Conservation (phyloP, 208 protist species). For the Borovskyia barvae region DNA sequence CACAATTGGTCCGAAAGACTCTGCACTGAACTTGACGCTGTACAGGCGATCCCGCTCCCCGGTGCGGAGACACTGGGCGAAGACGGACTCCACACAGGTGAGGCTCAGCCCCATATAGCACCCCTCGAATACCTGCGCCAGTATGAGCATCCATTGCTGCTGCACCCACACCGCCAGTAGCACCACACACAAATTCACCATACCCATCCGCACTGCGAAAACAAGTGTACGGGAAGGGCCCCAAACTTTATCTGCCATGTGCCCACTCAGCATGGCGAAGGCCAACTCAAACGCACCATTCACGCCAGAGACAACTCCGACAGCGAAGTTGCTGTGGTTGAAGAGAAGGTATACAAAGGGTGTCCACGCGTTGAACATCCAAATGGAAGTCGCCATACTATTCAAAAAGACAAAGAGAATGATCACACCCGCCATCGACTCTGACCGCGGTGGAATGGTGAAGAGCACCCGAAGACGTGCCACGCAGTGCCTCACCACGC, state of each 20-base stretch:
- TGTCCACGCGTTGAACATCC: constrained; percentile 74
- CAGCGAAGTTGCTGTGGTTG: constrained; percentile 51
- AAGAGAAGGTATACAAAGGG: constrained; percentile 61
- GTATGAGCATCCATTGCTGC: constrained; percentile 33
- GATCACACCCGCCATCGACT: constrained; percentile 58
- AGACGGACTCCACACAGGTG: constrained; percentile 63
- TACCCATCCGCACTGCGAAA: constrained; percentile 42
- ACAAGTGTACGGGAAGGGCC: constrained; percentile 56
- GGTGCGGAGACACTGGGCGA: constrained; percentile 59
- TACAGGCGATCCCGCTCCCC: constrained; percentile 67
- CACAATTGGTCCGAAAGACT: constrained; percentile 52
- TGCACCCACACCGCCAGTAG: constrained; percentile 32
- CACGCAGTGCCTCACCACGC: constrained; percentile 15
- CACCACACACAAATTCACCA: constrained; percentile 38
- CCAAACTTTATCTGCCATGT: constrained; percentile 52
- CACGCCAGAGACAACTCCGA: constrained; percentile 60
- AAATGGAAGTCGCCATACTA: constrained; percentile 68
- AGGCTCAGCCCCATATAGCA: constrained; percentile 65
- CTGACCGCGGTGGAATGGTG: constrained; percentile 24
- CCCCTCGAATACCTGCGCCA: constrained; percentile 63
- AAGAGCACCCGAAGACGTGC: constrained; percentile 10
- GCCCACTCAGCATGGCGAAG: constrained; percentile 44
- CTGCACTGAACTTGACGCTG: constrained; percentile 67
- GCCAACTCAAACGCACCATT: constrained; percentile 58
- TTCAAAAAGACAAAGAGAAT: constrained; percentile 74